Conservation (phyloP, 148 eudicot genomes). For the Nepenthes mirabilis region DNA sequence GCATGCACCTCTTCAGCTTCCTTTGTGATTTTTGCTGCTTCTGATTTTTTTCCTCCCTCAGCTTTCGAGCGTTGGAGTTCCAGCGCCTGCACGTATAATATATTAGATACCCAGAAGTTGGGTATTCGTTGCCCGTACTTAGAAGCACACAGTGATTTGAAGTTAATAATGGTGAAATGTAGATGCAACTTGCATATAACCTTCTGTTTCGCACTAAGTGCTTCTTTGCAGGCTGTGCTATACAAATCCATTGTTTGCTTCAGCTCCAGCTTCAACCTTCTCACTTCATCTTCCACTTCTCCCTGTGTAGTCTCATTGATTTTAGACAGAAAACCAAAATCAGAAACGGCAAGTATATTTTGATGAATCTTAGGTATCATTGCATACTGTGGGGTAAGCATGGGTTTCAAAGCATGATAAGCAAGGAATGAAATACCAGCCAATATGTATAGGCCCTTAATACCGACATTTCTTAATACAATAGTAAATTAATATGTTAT, state of each 20-base stretch:
- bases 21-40: constrained; percentile 20
- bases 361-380: no score
- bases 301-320: constrained; percentile 27
- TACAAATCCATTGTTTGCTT: constrained; percentile 84
- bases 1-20: constrained; percentile 27
- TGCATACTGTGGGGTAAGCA: not conserved
- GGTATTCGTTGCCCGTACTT: not conserved
- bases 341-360: not conserved
- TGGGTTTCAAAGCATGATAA: not conserved
- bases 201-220: constrained; percentile 64
- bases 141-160: not conserved
- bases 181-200: constrained; percentile 7
- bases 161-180: no score
- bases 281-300: constrained; percentile 70
- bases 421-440: no score
- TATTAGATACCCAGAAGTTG: constrained; percentile 5
- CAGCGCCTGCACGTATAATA: constrained; percentile 23
- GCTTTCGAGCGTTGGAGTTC: constrained; percentile 45
- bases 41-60: constrained; percentile 31
- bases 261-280: constrained; percentile 73
- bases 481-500: no score
- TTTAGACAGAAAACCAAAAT: not conserved
- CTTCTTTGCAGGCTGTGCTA: constrained; percentile 88
- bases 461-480: no score
- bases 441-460: no score